A percentile compares a stretch with the other conserved stretches of the same genome.
phyloP scores from a whole-genome alignment of 768 basidiomycete species.

The Trametes coccinea region DNA sequence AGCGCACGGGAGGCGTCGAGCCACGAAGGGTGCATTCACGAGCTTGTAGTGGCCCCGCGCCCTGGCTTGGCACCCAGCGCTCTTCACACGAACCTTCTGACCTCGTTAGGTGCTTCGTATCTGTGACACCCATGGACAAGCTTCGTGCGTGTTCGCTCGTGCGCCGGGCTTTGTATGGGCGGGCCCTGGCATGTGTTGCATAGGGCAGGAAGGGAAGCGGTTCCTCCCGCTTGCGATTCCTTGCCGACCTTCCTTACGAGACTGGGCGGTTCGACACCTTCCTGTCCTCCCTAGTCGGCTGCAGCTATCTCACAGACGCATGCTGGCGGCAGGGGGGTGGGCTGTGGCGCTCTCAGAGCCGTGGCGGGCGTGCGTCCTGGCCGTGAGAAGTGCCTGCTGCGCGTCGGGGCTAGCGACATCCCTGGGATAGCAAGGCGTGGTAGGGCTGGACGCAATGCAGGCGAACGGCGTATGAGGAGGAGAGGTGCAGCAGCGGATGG shows the following conservation, averaged over 20 bases:
- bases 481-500: too few species aligned
- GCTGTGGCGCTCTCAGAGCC: conserved; percentile 16
- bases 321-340: not conserved
- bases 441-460: not conserved
- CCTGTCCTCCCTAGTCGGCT: not conserved
- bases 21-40: not conserved
- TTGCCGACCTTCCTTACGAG: too few species aligned
- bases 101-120: not conserved
- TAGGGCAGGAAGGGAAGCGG: not conserved
- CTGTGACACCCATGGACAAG: not conserved
- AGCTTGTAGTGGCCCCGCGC: not conserved
- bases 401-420: conserved; percentile 2
- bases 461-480: not conserved
- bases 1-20: not conserved
- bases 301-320: conserved; percentile 6
- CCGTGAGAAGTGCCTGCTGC: conserved; percentile 24
- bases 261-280: not conserved
- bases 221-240: too few species aligned
- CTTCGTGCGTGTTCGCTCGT: not conserved
- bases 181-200: not conserved
- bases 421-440: not conserved
- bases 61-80: conserved; percentile 11
- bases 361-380: conserved; percentile 15
- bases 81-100: not conserved
- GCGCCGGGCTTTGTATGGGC: not conserved